Percentiles rank a stretch among this genome's conserved stretches.
Evolutionary conservation across 176 grass and related monocot genomes (phyloP).

Genomic region (Melocanna baccifera): DNA sequence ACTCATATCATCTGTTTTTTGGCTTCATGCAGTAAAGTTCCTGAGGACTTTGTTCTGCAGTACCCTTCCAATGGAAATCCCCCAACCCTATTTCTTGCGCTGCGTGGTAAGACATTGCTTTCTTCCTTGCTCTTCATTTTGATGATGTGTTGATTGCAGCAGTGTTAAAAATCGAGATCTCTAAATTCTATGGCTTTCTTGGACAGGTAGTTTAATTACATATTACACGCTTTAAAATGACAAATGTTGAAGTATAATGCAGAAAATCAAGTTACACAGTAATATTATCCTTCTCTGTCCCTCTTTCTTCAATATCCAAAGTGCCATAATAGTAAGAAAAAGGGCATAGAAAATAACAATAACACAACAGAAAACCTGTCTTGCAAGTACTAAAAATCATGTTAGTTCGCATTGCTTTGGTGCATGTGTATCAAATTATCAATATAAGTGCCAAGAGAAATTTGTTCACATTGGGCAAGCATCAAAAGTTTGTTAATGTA

Average conservation of each 20-base stretch:
- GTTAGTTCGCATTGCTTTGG: neutral
- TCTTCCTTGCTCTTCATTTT: conserved; percentile 19
- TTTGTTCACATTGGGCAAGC: neutral
- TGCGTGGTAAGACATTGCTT: conserved; percentile 51
- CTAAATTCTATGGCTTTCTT: conserved; percentile 9
- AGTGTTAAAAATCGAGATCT: conserved; percentile 20
- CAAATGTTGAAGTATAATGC: neutral
- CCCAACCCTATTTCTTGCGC: conserved; percentile 87
- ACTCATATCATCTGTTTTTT: conserved; percentile 31
- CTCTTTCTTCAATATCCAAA: conserved; percentile 13
- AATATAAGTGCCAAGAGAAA: neutral
- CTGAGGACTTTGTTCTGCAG: conserved; percentile 93
- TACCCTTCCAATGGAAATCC: conserved; percentile 92
- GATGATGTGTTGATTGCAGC: neutral
- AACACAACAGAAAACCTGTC: neutral
- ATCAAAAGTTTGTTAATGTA: neutral
- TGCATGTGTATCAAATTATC: conserved; percentile 21
- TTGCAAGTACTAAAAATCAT: neutral
- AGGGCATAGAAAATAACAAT: neutral
- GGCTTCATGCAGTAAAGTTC: conserved; percentile 73
- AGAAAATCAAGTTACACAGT: conserved; percentile 1
- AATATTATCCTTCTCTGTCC: neutral
- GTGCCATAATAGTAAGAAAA: neutral
- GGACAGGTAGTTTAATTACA: neutral
- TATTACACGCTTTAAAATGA: neutral